These are phyloP conservation scores for Colletotrichum acutatum DNA, from an alignment of 2,329 filamentous ascomycete genomes.

Conservation along the genomic window DNA sequence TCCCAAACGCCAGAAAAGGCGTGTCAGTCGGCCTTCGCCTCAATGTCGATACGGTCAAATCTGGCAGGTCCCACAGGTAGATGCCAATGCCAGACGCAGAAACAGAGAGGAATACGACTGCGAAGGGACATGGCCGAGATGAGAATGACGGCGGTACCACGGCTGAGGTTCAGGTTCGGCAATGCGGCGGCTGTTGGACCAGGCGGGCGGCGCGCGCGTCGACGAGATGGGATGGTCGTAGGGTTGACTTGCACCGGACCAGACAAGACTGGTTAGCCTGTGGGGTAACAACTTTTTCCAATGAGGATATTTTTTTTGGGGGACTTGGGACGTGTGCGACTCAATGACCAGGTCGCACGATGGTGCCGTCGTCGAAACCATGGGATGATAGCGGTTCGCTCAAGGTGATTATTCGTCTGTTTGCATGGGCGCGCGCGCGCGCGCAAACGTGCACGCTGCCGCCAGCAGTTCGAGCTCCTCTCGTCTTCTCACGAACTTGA, in stretches of 20 bases:
- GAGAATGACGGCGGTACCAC: conserved; percentile 23
- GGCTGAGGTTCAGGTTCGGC: conserved; percentile 32
- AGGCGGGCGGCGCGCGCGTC: conserved; percentile 28
- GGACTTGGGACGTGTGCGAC: conserved; percentile 32
- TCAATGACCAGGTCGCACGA: conserved; percentile 27
- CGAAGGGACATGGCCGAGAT: conserved; percentile 30
- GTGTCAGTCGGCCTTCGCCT: conserved; percentile 28
- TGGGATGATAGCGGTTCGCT: conserved; percentile 33
- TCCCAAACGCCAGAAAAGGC: conserved; percentile 14
- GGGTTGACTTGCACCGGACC: conserved; percentile 1
- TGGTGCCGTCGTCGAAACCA: conserved; percentile 28
- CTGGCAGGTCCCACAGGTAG: conserved; percentile 18
- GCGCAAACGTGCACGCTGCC: not conserved
- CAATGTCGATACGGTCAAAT: conserved; percentile 7
- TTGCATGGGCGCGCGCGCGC: conserved; percentile 16
- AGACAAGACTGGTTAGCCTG: conserved; percentile 27
- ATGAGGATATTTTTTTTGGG: not conserved
- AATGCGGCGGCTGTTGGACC: conserved; percentile 30
- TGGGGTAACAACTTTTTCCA: conserved; percentile 22
- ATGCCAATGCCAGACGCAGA: not conserved
- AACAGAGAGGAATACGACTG: not conserved
- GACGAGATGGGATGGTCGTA: conserved; percentile 29
- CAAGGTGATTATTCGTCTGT: conserved; percentile 21
- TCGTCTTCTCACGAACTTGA: conserved; percentile 11
- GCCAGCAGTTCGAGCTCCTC: not conserved